Evolutionary conservation across 164 flowering plant species (phyloP), one percentile per base, ranked within the genome.

Genomic region (Hamamelis virginiana): DNA sequence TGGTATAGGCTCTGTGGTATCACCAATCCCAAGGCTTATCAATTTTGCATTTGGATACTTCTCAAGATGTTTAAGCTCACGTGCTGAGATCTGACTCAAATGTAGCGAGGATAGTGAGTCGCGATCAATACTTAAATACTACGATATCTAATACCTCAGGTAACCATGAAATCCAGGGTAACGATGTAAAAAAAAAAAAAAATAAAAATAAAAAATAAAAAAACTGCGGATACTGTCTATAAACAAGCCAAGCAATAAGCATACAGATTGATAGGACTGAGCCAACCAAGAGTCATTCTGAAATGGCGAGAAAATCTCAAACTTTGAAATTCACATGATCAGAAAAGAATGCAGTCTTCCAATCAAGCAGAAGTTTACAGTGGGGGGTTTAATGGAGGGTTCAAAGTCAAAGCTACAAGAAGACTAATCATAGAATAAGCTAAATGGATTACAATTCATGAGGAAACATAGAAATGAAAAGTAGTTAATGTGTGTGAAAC

Each of bases 1-100:
- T 13, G 79, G 79, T 51, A 79, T 51, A 28, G 82, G 82, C 66
- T 76, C 52, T 19, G 79, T 76, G 25, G 82, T 79, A 22, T 79
- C 77, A 59, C 82, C 82, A 13, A 79, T 74, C 15, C 79, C 79
- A 47, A 79, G 79, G 65, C 73, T 76, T 26, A 76, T 79, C 72
- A 79, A 3, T 21, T 71, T 73, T 56, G 75, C 79, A 71, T 76
- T 22, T 9, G 79, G 82, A 55, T 67, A 64, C 64, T 76, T 76
- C 62, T 65, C 12, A n/a, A 68, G 13, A 59, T 79, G 82, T 15
- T 63, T 65, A 45, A 47, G 28, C 75, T 75, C 77, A 25, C 72
- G 72, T 56, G 19, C 47, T 25, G 64, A 50, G 19, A 79, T 79
- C 81, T 78, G 70, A 44, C 14, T 28, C 53, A 48, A 59, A 47